These are phyloP conservation scores for Collybiopsis confluens DNA, from an alignment of 768 basidiomycete species.

Conservation along the genomic window DNA sequence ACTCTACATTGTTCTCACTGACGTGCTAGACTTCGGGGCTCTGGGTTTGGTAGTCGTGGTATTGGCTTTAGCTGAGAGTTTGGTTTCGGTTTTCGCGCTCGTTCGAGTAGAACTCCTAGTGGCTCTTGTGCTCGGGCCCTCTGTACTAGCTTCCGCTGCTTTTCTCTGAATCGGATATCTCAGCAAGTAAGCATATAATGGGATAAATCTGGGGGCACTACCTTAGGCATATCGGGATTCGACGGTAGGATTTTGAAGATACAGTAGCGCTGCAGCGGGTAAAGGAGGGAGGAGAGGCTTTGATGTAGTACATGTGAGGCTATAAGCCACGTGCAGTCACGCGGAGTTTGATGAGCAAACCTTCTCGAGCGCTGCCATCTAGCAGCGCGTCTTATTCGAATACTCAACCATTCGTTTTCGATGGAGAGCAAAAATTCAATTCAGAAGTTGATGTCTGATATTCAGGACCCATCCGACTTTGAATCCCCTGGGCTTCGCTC, in stretches of 20 bases:
- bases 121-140: not conserved
- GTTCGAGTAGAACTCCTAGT: constrained; percentile 1
- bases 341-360: not conserved
- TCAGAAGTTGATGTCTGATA: constrained; percentile 23
- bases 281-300: not conserved
- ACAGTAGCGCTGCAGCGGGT: not conserved
- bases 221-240: constrained; percentile 1
- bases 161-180: not conserved
- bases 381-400: not conserved
- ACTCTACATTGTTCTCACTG: not conserved
- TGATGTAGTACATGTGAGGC: not conserved
- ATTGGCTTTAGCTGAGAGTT: not conserved
- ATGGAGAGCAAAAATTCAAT: constrained; percentile 3
- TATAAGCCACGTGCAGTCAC: not conserved
- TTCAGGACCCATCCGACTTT: constrained; percentile 72
- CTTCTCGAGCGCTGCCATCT: too few relatives aligned
- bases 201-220: too few relatives aligned
- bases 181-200: not conserved
- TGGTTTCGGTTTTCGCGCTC: not conserved
- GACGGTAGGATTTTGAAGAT: not conserved
- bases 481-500: constrained; percentile 50
- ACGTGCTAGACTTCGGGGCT: not conserved
- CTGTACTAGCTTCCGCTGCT: not conserved
- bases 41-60: not conserved
- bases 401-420: not conserved